phyloP scores from a whole-genome alignment of 495 filamentous ascomycete species.

The Talaromyces wortmannii region DNA sequence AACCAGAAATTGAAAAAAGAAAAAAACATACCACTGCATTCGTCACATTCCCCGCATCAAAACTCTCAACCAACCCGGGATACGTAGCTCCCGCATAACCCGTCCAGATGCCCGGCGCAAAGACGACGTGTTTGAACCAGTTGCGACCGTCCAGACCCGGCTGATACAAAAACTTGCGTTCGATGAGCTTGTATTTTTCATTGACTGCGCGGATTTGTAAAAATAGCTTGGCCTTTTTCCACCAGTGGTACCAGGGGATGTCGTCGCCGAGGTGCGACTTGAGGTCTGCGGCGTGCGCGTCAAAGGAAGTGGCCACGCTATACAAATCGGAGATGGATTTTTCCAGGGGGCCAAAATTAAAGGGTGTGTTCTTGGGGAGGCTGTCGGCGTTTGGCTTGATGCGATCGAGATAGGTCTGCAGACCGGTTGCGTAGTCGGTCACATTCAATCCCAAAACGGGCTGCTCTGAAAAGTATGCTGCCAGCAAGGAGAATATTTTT shows the following conservation, averaged over 20 bases:
- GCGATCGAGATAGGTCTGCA: constrained; percentile 44
- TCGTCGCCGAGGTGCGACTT: constrained; percentile 39
- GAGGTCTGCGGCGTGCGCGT: constrained; percentile 46
- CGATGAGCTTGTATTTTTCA: constrained; percentile 54
- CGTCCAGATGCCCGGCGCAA: constrained; percentile 76
- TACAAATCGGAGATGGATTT: constrained; percentile 40
- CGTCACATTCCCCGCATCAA: constrained; percentile 44
- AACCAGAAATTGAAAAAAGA: neutral
- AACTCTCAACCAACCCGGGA: constrained; percentile 54
- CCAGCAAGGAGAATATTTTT: constrained; percentile 47
- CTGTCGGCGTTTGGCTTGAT: constrained; percentile 38
- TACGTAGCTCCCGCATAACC: constrained; percentile 76
- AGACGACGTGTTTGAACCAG: constrained; percentile 68
- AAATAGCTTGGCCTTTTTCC: constrained; percentile 56
- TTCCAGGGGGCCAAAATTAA: constrained; percentile 41
- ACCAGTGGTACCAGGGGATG: constrained; percentile 75
- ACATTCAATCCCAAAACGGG: constrained; percentile 42
- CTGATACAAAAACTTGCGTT: constrained; percentile 53
- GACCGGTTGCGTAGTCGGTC: constrained; percentile 36
- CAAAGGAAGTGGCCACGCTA: constrained; percentile 40
- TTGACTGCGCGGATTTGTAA: constrained; percentile 47
- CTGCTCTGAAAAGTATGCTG: constrained; percentile 38
- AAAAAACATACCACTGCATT: constrained; percentile 33
- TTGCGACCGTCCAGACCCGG: constrained; percentile 49
- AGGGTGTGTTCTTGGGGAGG: constrained; percentile 14